These are phyloP conservation scores for Papiliotrema laurentii DNA, from an alignment of 1,284 basidiomycete genomes.

Conservation along the genomic window DNA sequence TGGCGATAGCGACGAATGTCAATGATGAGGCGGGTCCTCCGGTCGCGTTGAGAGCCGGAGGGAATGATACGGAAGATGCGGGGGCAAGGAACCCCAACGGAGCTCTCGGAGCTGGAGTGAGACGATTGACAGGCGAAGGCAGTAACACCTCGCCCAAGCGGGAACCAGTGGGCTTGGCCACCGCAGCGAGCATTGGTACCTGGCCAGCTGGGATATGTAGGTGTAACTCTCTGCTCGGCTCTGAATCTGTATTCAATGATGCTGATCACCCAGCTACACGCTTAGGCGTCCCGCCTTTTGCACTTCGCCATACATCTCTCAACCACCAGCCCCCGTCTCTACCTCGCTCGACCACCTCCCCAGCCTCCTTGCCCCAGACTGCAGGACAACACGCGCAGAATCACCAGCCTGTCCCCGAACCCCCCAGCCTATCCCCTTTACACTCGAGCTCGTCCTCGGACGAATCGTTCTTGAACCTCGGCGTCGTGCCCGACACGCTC, in stretches of 20 bases:
- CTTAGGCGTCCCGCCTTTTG: slow-evolving; percentile 2
- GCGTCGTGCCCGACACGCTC: slow-evolving; percentile 30
- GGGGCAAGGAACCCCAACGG: neutral
- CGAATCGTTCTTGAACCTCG: slow-evolving; percentile 35
- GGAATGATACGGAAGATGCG: no score
- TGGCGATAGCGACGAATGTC: no score
- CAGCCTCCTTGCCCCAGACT: neutral
- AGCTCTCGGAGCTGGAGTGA: slow-evolving; percentile 1
- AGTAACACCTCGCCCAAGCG: neutral
- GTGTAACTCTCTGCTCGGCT: neutral
- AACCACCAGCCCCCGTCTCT: neutral
- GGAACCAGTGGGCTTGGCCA: slow-evolving; percentile 1
- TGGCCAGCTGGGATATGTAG: slow-evolving; percentile 12
- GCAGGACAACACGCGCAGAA: no score
- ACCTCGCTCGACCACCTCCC: neutral
- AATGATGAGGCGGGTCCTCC: no score
- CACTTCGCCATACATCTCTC: slow-evolving; percentile 1
- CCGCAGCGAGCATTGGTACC: neutral
- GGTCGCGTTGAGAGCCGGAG: no score
- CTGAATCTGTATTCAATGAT: neutral
- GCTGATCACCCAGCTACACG: neutral
- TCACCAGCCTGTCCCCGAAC: no score
- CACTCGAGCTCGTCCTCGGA: slow-evolving; percentile 37
- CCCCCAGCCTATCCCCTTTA: slow-evolving; percentile 22
- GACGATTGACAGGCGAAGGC: neutral